A percentile compares a stretch with the other conserved stretches of the same genome.
phyloP scores from a whole-genome alignment of 148 eudicot genomes.

The Rhododendron ovatum region DNA sequence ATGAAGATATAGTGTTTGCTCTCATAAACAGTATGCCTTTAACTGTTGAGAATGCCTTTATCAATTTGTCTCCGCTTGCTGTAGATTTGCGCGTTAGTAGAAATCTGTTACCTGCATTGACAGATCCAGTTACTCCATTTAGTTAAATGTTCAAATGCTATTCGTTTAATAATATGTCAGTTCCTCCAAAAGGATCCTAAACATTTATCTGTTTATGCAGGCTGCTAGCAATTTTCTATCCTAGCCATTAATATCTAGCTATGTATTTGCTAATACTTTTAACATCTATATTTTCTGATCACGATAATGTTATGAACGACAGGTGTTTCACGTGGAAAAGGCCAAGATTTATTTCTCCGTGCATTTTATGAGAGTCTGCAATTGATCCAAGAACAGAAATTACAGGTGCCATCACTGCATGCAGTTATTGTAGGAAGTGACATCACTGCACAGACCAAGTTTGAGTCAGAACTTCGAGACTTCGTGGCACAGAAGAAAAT shows the following conservation, averaged over 20 bases:
- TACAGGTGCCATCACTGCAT: constrained; percentile 82
- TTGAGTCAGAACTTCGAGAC: constrained; percentile 79
- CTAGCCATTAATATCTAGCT: neutral
- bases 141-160: neutral
- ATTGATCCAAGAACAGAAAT: constrained; percentile 64
- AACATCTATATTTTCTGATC: neutral
- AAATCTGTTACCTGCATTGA: neutral
- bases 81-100: neutral
- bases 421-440: constrained; percentile 97
- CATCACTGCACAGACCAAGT: constrained; percentile 84
- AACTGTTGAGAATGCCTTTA: neutral
- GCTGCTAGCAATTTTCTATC: neutral
- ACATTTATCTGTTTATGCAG: neutral
- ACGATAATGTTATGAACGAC: constrained; percentile 6
- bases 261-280: neutral
- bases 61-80: neutral
- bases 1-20: constrained; percentile 84
- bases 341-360: constrained; percentile 87
- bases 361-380: constrained; percentile 80
- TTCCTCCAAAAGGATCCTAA: neutral
- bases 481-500: constrained; percentile 68
- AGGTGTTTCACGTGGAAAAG: constrained; percentile 99
- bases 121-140: neutral
- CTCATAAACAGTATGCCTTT: constrained; percentile 72
- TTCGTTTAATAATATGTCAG: neutral